Evolutionary conservation across 768 basidiomycete genomes (phyloP).

Genomic region (Lentinula boryana): DNA sequence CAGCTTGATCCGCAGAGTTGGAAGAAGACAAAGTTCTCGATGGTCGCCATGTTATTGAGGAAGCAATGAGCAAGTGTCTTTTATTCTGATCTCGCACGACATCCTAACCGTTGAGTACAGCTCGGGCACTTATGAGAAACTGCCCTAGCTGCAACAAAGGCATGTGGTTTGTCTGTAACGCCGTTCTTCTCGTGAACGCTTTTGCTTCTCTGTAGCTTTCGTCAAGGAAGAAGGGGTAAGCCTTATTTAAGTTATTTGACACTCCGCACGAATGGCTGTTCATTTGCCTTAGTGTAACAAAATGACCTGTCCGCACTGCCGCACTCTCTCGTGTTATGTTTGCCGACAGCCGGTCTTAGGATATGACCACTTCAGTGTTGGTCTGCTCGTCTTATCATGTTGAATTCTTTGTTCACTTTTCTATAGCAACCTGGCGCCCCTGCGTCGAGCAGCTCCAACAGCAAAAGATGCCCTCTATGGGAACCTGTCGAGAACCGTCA

Average conservation of each 20-base stretch:
- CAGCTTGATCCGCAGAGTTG: slow-evolving; percentile 41
- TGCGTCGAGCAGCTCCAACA: slow-evolving; percentile 9
- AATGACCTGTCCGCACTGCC: slow-evolving; percentile 75
- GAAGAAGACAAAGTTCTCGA: slow-evolving; percentile 72
- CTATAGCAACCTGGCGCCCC: background rate
- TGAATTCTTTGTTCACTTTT: slow-evolving; percentile 12
- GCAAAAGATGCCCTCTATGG: slow-evolving; percentile 60
- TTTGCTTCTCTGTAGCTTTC: slow-evolving; percentile 45
- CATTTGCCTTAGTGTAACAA: slow-evolving; percentile 72
- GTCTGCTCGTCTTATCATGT: background rate
- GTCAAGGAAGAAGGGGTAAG: slow-evolving; percentile 75
- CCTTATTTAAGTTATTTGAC: slow-evolving; percentile 5
- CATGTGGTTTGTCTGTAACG: slow-evolving; percentile 19
- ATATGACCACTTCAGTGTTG: slow-evolving; percentile 70
- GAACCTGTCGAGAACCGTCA: slow-evolving; percentile 62
- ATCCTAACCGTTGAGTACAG: slow-evolving; percentile 25
- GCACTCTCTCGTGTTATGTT: slow-evolving; percentile 75
- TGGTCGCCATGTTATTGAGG: slow-evolving; percentile 75
- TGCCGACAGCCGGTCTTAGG: slow-evolving; percentile 70
- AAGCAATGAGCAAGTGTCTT: slow-evolving; percentile 76
- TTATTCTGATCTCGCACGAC: background rate
- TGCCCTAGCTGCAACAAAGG: slow-evolving; percentile 86
- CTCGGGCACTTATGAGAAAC: slow-evolving; percentile 76
- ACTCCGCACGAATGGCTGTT: background rate
- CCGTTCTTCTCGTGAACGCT: background rate